Conservation (phyloP, 164 flowering plant genomes). For the Chimonanthus salicifolius region DNA sequence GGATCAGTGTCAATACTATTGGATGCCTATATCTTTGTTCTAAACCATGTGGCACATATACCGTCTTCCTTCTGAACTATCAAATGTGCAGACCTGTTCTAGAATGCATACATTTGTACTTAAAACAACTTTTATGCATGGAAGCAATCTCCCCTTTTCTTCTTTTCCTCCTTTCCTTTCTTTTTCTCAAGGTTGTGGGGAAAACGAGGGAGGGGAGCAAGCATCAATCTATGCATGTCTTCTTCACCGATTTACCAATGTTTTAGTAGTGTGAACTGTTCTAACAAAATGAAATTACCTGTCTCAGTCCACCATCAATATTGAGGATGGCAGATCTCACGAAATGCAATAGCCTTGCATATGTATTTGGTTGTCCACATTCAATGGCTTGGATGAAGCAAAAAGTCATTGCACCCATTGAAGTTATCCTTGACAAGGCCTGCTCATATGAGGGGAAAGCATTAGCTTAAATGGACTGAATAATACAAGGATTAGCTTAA, state of each 20-base stretch:
- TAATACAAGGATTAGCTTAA: background rate
- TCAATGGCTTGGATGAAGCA: constrained; percentile 85
- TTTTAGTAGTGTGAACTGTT: too few species aligned
- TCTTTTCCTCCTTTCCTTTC: background rate
- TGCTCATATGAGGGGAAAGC: constrained; percentile 15
- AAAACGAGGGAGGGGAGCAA: too few species aligned
- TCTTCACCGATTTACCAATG: background rate
- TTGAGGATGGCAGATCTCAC: constrained; percentile 54
- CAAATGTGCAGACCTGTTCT: too few species aligned
- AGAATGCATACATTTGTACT: too few species aligned
- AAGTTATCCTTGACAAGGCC: constrained; percentile 75
- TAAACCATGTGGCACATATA: too few species aligned
- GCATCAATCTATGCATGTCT: too few species aligned
- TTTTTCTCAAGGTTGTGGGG: too few species aligned
- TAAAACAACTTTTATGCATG: too few species aligned
- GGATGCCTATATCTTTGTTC: too few species aligned
- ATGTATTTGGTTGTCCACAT: constrained; percentile 61
- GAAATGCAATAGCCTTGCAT: constrained; percentile 66
- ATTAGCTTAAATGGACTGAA: background rate
- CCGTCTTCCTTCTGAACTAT: too few species aligned
- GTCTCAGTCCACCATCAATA: constrained; percentile 54
- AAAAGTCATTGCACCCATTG: constrained; percentile 88
- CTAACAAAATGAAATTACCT: constrained; percentile 31
- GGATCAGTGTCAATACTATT: background rate
- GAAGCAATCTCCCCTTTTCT: background rate